Base-by-base conservation (phyloP, 1,139 yeast species). In the Sugiyamaella castrensis region DNA sequence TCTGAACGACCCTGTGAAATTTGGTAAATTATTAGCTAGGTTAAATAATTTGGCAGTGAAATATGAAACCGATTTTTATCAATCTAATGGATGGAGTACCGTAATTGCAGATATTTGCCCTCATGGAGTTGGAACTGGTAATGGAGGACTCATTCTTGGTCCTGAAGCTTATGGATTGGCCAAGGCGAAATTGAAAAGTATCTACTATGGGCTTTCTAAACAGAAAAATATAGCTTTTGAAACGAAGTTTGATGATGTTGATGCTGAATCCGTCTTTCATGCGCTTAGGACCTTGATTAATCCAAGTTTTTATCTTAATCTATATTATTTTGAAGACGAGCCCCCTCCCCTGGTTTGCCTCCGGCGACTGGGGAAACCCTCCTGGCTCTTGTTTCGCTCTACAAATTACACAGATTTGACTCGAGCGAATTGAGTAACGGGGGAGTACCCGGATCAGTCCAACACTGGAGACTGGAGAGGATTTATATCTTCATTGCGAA, bases 111-210 rank as follows among this genome's bases (percentile, higher is more conserved):
- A 45, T 10, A 4, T 26, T 9, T 45, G 48, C 28, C 48, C 48
- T 9, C 33, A 41, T 26, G 48, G 38, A 30, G 13, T n/a, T 7
- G 48, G 48, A 12, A 45, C 48, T 11, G 48, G 48, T 7, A 33
- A 24, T 31, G 48, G 48, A 13, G 48, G 48, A 3, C 40, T 45
- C 6, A n/a, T 40, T 28, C 12, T 45, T 11, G 48, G 48, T 12
- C 37, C 39, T 29, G 48, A 45, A 26, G 47, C 47, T n/a, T 45
- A 30, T 29, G 46, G 26, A 11, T 16, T 41, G 10, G 19, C 27
- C 32, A 40, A 41, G 19, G 8, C 16, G 12, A 12, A 10, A n/a
- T 38, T 41, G 15, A 16, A 41, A 9, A 16, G 8, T 12, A 11
- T 15, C 4, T n/a, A 15, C 16, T 11, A 4, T 15, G 37, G 28